Percentiles rank a stretch among this genome's conserved stretches.
These are phyloP conservation scores for Gossypium laxum DNA, from an alignment of 441 rosid species.

Conservation along the genomic window DNA sequence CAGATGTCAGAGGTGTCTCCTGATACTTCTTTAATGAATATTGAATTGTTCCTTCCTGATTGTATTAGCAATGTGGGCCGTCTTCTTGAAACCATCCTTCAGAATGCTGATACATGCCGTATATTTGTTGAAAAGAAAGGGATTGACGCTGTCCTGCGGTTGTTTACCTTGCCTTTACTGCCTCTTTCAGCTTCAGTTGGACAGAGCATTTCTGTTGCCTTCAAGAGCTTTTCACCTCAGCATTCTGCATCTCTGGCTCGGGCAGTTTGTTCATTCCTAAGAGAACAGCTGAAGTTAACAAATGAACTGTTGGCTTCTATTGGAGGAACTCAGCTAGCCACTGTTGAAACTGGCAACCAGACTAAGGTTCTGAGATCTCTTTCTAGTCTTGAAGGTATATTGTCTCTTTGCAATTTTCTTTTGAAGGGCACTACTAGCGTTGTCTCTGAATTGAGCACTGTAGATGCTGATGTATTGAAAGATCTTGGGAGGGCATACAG, in stretches of 20 bases:
- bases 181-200: slow-evolving; percentile 73
- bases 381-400: slow-evolving; percentile 66
- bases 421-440: slow-evolving; percentile 69
- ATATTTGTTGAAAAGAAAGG: slow-evolving; percentile 92
- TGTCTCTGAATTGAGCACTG: slow-evolving; percentile 72
- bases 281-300: slow-evolving; percentile 61
- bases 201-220: slow-evolving; percentile 70
- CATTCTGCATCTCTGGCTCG: slow-evolving; percentile 77
- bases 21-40: slow-evolving; percentile 40
- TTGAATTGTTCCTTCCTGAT: slow-evolving; percentile 76
- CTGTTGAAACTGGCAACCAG: slow-evolving; percentile 46
- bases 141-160: slow-evolving; percentile 67
- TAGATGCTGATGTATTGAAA: slow-evolving; percentile 86
- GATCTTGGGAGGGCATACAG: slow-evolving; percentile 66
- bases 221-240: slow-evolving; percentile 86
- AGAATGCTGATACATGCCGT: slow-evolving; percentile 90
- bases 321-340: slow-evolving; percentile 54
- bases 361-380: slow-evolving; percentile 53
- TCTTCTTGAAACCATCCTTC: slow-evolving; percentile 89
- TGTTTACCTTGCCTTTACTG: slow-evolving; percentile 70
- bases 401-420: slow-evolving; percentile 69
- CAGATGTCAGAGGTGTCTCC: slow-evolving; percentile 43
- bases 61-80: slow-evolving; percentile 73
- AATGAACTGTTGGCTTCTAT: slow-evolving; percentile 47
- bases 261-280: slow-evolving; percentile 62